Base-by-base conservation (phyloP, 1,284 basidiomycete species). In the Macrocystidia cucumis region DNA sequence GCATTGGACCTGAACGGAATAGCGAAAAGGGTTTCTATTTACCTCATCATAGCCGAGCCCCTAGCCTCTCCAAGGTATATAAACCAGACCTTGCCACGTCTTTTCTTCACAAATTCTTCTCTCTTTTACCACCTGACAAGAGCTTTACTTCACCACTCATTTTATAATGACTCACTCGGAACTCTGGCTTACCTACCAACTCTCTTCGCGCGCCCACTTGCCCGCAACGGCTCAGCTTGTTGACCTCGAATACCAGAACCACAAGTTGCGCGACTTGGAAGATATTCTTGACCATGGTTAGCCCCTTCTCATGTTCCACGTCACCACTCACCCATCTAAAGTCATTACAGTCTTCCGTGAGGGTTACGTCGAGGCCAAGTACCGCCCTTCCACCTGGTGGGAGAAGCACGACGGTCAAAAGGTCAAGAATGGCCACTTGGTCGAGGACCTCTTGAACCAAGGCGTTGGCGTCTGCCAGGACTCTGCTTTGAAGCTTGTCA, bases 161-260 rank as follows among this genome's bases (percentile, higher is more conserved):
- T 17, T 34, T 35, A 41, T 18, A 35, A 52, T 54, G 50, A 48
- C 48, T 25, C 34, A 40, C 45, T 56, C 57, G 35, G 65, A 69
- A 43, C 56, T 68, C 48, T 67, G 64, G 64, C 53, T 70, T 37
- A 60, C 61, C 32, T 71, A 68, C 52, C 59, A 66, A 45, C 60
- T 67, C 41, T 52, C 53, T 25, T 69, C 66, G 26, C 63, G 65
- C 35, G 51, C 47, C 6, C 52, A 57, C 47, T 57, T 56, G 43
- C 58, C 60, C 11, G 45, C 51, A 6, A 68, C 66, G 12, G 55
- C 63, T 20, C 67, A 70, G 48, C 63, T 70, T 47, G 53, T 71
- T 36, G 66, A 67, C 44, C 52, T 69, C 34, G 59, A 63, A 40
- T 57, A 57, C 43, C 53, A 58, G 37, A 55, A 57, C 32, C 49